A percentile compares a stretch with the other conserved stretches of the same genome.
Conservation (phyloP, 225 moss, liverwort and hornwort genomes). For the Ulota crispa region DNA sequence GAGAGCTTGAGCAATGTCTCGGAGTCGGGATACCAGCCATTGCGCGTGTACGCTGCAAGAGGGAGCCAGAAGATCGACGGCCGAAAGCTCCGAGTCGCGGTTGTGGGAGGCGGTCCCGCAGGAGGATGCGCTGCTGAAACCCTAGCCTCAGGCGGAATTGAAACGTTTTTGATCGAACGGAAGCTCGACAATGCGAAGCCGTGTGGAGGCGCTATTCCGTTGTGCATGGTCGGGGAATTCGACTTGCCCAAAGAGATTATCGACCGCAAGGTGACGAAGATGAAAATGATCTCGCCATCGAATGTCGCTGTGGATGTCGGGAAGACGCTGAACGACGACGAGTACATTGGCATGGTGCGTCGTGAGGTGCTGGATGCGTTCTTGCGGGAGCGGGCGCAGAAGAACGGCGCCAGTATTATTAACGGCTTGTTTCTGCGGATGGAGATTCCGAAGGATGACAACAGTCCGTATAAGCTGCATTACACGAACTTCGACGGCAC, state of each 20-base stretch:
- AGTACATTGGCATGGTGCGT: slow-evolving; percentile 97
- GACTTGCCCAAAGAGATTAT: slow-evolving; percentile 76
- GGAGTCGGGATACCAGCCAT: slow-evolving; percentile 25
- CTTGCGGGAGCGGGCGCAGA: slow-evolving; percentile 73
- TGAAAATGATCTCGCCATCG: slow-evolving; percentile 99
- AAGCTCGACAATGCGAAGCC: slow-evolving; percentile 95
- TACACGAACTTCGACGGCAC: slow-evolving; percentile 72
- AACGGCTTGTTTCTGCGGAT: slow-evolving; percentile 86
- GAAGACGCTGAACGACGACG: slow-evolving; percentile 86
- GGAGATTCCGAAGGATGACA: slow-evolving; percentile 80
- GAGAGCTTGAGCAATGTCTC: background rate
- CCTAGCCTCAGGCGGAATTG: slow-evolving; percentile 70
- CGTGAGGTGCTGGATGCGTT: slow-evolving; percentile 82
- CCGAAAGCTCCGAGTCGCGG: slow-evolving; percentile 93
- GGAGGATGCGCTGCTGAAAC: slow-evolving; percentile 96
- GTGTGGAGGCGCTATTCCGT: slow-evolving; percentile 56
- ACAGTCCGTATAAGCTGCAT: slow-evolving; percentile 76
- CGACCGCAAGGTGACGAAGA: slow-evolving; percentile 96
- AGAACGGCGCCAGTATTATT: slow-evolving; percentile 68
- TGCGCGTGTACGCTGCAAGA: slow-evolving; percentile 63
- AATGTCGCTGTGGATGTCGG: slow-evolving; percentile 92
- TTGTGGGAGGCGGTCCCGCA: slow-evolving; percentile 88
- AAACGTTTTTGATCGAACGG: slow-evolving; percentile 86
- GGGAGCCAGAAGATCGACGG: slow-evolving; percentile 70
- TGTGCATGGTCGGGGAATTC: slow-evolving; percentile 95